Conservation (phyloP, 176 grass and related monocot species). For the Lolium perenne region DNA sequence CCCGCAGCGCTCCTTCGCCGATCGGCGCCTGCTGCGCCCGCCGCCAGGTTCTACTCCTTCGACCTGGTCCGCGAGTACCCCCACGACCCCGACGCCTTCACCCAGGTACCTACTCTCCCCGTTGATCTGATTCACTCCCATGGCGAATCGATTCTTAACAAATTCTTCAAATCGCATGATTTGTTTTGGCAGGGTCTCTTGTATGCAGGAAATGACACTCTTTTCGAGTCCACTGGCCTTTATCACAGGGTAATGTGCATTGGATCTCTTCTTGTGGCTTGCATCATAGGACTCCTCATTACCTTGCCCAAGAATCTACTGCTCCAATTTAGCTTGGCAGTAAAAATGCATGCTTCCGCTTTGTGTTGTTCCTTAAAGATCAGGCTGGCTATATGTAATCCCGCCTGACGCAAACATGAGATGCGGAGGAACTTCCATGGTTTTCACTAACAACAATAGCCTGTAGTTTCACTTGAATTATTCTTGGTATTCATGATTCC, state of each 20-base stretch:
- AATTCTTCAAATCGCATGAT: neutral
- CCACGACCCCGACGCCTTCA: slow-evolving; percentile 83
- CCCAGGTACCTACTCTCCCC: slow-evolving; percentile 47
- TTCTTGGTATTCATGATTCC: neutral
- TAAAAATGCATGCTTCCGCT: neutral
- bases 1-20: slow-evolving; percentile 36
- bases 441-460: no score
- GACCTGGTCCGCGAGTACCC: slow-evolving; percentile 80
- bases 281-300: neutral
- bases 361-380: no score
- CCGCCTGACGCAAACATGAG: neutral
- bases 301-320: neutral
- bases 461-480: neutral
- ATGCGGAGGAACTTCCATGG: no score
- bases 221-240: slow-evolving; percentile 91
- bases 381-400: no score
- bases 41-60: slow-evolving; percentile 71
- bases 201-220: slow-evolving; percentile 83
- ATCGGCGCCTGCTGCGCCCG: neutral
- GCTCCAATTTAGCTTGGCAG: neutral
- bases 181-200: slow-evolving; percentile 59
- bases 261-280: neutral
- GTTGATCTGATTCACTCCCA: neutral
- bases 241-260: slow-evolving; percentile 59
- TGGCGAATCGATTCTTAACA: neutral